phyloP scores from a whole-genome alignment of 805 yeast genomes.

The Cyberlindnera suaveolens region DNA sequence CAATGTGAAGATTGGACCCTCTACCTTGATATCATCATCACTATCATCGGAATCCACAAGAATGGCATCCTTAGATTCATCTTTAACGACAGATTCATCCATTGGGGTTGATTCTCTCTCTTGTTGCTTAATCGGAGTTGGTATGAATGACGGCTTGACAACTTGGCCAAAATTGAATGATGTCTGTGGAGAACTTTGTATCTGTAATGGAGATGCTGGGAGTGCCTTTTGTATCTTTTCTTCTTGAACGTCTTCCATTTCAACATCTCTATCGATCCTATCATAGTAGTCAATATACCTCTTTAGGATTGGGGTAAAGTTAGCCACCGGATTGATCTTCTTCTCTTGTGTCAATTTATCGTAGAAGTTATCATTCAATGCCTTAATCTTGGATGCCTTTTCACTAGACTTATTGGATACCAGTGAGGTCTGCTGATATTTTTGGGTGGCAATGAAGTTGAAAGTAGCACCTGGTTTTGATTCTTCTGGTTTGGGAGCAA shows the following conservation, averaged over 20 bases:
- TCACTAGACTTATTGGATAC: conserved; percentile 22
- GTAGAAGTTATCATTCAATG: conserved; percentile 57
- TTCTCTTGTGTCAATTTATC: conserved; percentile 39
- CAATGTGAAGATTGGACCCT: conserved; percentile 65
- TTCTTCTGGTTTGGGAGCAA: conserved; percentile 1
- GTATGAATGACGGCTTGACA: not conserved
- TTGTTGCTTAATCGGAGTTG: not conserved
- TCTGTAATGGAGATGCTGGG: conserved; percentile 10
- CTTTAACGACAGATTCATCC: conserved; percentile 4
- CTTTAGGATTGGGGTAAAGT: conserved; percentile 47
- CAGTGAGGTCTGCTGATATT: conserved; percentile 1
- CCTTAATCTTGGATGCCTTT: conserved; percentile 46
- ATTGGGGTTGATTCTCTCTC: conserved; percentile 9
- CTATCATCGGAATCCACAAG: conserved; percentile 38
- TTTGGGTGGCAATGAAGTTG: conserved; percentile 2
- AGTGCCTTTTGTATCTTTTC: conserved; percentile 13
- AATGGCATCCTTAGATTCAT: conserved; percentile 2
- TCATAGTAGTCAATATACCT: conserved; percentile 53
- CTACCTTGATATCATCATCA: conserved; percentile 58
- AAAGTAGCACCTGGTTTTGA: conserved; percentile 6
- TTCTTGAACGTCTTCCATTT: conserved; percentile 16
- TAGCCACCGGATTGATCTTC: conserved; percentile 41
- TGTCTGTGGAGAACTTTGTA: conserved; percentile 3
- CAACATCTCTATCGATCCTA: conserved; percentile 27
- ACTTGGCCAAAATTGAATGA: conserved; percentile 21